Percentiles rank a stretch among this genome's conserved stretches.
These are phyloP conservation scores for Fusarium illudens DNA, from an alignment of 2,329 filamentous ascomycete species.

Conservation along the genomic window DNA sequence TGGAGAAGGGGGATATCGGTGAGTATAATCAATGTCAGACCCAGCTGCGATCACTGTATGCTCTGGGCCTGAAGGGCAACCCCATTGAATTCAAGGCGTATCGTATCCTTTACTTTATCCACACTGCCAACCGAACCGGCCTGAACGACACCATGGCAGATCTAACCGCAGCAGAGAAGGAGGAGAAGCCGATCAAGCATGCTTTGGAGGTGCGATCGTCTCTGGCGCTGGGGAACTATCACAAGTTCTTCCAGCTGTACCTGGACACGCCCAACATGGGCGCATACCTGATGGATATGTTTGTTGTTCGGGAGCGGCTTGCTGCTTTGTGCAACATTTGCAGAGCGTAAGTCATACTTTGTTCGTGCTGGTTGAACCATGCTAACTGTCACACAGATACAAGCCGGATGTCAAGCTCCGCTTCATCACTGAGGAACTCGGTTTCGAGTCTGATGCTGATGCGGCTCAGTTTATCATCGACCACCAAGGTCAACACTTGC, in stretches of 20 bases:
- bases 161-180: conserved; percentile 97
- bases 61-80: conserved; percentile 85
- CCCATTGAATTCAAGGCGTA: conserved; percentile 98
- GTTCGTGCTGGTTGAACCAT: neutral
- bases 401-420: conserved; percentile 88
- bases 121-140: conserved; percentile 96
- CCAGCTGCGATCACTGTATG: conserved; percentile 91
- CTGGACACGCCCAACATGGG: conserved; percentile 96
- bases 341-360: conserved; percentile 77
- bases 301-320: conserved; percentile 91
- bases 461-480: conserved; percentile 91
- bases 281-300: conserved; percentile 99
- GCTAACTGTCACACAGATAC: conserved; percentile 74
- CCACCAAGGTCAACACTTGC: conserved; percentile 75
- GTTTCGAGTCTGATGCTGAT: conserved; percentile 91
- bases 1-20: conserved; percentile 99
- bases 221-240: conserved; percentile 92
- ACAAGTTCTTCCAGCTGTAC: conserved; percentile 97
- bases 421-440: conserved; percentile 94
- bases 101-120: conserved; percentile 99
- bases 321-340: conserved; percentile 91
- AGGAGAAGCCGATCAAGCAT: conserved; percentile 84
- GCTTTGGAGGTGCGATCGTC: conserved; percentile 91
- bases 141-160: conserved; percentile 98
- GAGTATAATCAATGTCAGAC: conserved; percentile 99